Percentiles rank a stretch among this genome's conserved stretches.
Evolutionary conservation across 345 rosid genomes (phyloP).

Genomic region (Balakata baccata): DNA sequence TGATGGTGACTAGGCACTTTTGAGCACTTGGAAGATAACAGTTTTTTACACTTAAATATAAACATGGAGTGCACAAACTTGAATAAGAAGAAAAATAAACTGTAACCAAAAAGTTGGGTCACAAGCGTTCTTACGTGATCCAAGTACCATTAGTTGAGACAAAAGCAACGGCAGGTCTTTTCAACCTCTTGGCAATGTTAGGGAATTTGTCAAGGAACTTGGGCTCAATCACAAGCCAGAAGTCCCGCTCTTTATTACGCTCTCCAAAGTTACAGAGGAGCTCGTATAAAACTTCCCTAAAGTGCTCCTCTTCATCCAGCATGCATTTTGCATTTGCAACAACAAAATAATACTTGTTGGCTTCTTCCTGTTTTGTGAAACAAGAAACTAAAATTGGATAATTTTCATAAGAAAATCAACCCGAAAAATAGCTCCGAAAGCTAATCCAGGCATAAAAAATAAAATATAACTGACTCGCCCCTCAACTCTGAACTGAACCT

Average conservation of each 20-base stretch:
- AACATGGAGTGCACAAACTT: not conserved
- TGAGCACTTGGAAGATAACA: not conserved
- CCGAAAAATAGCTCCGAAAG: too few species aligned
- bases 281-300: constrained; percentile 76
- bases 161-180: constrained; percentile 93
- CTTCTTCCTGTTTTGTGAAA: constrained; percentile 29
- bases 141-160: constrained; percentile 89
- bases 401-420: too few species aligned
- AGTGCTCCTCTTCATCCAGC: constrained; percentile 98
- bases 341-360: constrained; percentile 59
- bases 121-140: constrained; percentile 69
- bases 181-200: constrained; percentile 61
- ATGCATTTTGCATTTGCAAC: constrained; percentile 93
- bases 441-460: too few species aligned
- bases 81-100: not conserved
- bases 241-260: constrained; percentile 61
- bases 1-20: not conserved
- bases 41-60: not conserved
- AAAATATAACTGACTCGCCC: too few species aligned
- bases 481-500: too few species aligned
- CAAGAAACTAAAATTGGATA: too few species aligned
- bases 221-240: constrained; percentile 94
- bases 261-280: constrained; percentile 68
- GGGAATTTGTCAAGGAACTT: constrained; percentile 87
- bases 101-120: not conserved